Base-by-base conservation (phyloP, 805 yeast species). In the Saccharomycopsis fermentans region DNA sequence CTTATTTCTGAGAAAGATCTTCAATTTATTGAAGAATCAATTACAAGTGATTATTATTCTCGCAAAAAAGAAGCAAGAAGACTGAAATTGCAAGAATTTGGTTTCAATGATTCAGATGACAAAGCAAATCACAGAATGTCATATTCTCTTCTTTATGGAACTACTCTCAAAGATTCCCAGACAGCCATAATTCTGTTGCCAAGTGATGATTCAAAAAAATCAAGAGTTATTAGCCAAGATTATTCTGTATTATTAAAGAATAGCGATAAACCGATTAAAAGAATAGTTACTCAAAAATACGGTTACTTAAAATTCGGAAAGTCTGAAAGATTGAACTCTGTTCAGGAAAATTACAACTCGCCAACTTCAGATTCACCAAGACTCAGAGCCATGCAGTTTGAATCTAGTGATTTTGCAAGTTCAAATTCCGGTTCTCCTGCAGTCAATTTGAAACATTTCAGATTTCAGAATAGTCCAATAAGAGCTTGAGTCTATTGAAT, bases 21-120 rank as follows among this genome's bases (percentile, higher is more conserved):
- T 12, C 52, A 40, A 26, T 55, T 50, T 0, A 55, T 54, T 21
- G 63, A 58, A 3, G 62, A 55, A 9, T 54, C 47, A 2, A 36
- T 60, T 9, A 52, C 47, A 19, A 35, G 32, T 19, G 58, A 57
- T 16, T 60, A 57, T 27, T 51, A 58, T 27, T 27, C 34, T 16
- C 58, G 59, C 35, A 55, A 57, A 29, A 55, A 60, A 29, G 36
- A 52, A 29, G 39, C 55, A 16, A 52, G 50, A 34, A 19, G 55
- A 19, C 26, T 60, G 54, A 29, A 58, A 36, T 53, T 60, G 21
- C 63, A 60, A 52, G 56, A 60, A 40, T 58, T 58, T 39, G 50
- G 36, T 8, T 17, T 21, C 16, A 51, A 52, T 14, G 55, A 52
- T 17, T 16, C 50, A 11, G 40, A 52, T 17, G 32, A 35, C 26